phyloP scores from a whole-genome alignment of 129 eudicot species.

The Tagetes erecta region DNA sequence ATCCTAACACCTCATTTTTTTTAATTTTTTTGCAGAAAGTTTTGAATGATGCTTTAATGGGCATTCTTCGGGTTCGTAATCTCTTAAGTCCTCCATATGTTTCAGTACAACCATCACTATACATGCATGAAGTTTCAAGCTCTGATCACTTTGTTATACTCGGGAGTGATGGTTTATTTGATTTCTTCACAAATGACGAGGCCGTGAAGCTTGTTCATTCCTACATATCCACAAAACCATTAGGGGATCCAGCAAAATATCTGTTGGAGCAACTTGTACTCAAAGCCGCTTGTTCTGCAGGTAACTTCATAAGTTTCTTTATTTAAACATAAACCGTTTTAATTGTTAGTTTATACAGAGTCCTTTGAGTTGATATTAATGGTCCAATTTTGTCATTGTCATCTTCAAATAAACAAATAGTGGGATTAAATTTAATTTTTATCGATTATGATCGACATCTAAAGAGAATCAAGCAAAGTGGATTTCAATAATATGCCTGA shows the following conservation, averaged over 20 bases:
- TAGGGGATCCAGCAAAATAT: slow-evolving; percentile 90
- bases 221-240: slow-evolving; percentile 56
- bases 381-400: not conserved
- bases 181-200: slow-evolving; percentile 89
- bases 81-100: slow-evolving; percentile 92
- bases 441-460: not conserved
- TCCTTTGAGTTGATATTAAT: slow-evolving; percentile 1
- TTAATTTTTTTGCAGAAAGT: slow-evolving; percentile 55
- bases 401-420: not conserved
- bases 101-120: slow-evolving; percentile 65
- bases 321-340: not conserved
- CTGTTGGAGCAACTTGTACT: slow-evolving; percentile 82
- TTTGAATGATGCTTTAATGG: slow-evolving; percentile 97
- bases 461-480: slow-evolving; percentile 21
- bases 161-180: slow-evolving; percentile 93
- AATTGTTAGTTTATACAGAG: not conserved
- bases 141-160: slow-evolving; percentile 85
- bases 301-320: slow-evolving; percentile 31
- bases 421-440: not conserved
- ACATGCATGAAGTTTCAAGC: slow-evolving; percentile 65
- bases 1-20: not conserved
- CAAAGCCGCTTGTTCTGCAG: slow-evolving; percentile 94
- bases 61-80: slow-evolving; percentile 87
- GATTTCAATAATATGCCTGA: not conserved
- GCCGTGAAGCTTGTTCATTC: slow-evolving; percentile 71